These are phyloP conservation scores for Kodamaea sp. DNA, from an alignment of 1,139 yeast species.

Conservation along the genomic window DNA sequence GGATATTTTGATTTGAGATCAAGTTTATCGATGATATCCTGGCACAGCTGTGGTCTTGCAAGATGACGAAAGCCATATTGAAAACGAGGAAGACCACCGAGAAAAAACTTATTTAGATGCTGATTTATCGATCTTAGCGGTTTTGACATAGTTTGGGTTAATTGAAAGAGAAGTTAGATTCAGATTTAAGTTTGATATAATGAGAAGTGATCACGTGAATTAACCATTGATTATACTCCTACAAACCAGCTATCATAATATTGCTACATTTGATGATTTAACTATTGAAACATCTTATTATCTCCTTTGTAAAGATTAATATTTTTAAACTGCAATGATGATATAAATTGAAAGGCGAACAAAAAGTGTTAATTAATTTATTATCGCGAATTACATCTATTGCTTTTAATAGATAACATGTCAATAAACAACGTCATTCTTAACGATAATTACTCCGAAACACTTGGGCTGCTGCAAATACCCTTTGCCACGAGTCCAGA, in stretches of 20 bases:
- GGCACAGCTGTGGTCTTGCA: conserved; percentile 27
- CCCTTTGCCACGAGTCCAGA: conserved; percentile 22
- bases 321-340: no score
- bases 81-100: conserved; percentile 18
- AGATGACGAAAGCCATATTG: conserved; percentile 25
- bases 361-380: no score
- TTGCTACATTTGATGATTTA: no score
- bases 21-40: conserved; percentile 40
- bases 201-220: no score
- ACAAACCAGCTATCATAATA: no score
- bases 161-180: not conserved
- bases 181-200: no score
- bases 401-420: conserved; percentile 17
- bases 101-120: conserved; percentile 19
- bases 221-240: no score
- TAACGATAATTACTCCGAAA: conserved; percentile 19
- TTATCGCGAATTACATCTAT: not conserved
- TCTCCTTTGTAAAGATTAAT: no score
- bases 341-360: not conserved
- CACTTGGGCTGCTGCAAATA: conserved; percentile 15
- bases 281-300: no score
- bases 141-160: not conserved
- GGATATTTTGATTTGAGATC: conserved; percentile 41
- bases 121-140: conserved; percentile 30
- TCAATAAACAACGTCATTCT: conserved; percentile 31